Evolutionary conservation across 495 filamentous ascomycete genomes (phyloP), one percentile per base, ranked within the genome.

Genomic region (Hyaloscypha bicolor): DNA sequence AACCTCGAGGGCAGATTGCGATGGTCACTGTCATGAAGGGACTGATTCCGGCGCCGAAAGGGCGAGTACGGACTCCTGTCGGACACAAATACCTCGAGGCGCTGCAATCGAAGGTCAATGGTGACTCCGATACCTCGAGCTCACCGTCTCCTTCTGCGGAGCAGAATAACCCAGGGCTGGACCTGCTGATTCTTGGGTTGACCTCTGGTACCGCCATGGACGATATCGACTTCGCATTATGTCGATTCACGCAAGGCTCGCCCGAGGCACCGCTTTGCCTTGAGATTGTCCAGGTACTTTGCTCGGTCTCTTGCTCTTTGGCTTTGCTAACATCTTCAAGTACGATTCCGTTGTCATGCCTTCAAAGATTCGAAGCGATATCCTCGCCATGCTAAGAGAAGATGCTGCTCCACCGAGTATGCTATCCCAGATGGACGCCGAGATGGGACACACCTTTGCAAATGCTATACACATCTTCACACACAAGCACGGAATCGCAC

Each of bases 341-440:
- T 70, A 74, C 56, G 72, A 74, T 62, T 74, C 66, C 11, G 69
- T 74, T 19, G 64, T 72, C 35, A 72, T 74, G 69, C 72, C 72
- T 19, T 74, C 72, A 2, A 74, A 72, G 55, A 74, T 74, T 2
- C 66, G 72, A 63, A 68, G 39, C 22, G 72, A 74, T 63, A 71
- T 74, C 29, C 64, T 74, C 8, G 62, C 72, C 12, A 71, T 74
- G 69, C 62, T 74, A 4, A 63, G 67, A 63, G 72, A 74, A 62
- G 72, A 74, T 64, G 69, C 69, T 30, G 72, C 72, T 19, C 72
- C 69, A 6, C 72, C 72, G 19, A 74, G 72, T 58, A 74, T 72
- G 69, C 37, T 74, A 12, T 74, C 72, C n/a, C 72, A 74, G 55
- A 74, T 74, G 72, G 72, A 74, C 62, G 72, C 65, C 9, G 72